Evolutionary conservation across 2,329 filamentous ascomycete species (phyloP).

Genomic region (Aspergillus awamori): DNA sequence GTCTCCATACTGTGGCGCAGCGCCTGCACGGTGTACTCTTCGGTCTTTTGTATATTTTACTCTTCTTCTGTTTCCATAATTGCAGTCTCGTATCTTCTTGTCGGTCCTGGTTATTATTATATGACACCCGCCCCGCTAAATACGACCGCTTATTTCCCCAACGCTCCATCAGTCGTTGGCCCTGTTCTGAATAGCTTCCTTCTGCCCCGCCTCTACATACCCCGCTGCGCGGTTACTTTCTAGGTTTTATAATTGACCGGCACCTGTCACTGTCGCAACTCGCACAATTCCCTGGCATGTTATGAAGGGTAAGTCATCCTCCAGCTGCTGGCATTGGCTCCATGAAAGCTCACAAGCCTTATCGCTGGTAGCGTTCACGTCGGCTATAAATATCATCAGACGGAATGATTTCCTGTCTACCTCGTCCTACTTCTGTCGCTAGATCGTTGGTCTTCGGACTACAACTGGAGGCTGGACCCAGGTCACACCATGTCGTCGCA

Average conservation of each 20-base stretch:
- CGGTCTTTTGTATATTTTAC: slow-evolving; percentile 1
- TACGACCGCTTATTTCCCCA: neutral
- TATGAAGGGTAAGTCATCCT: slow-evolving; percentile 8
- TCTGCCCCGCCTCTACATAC: slow-evolving; percentile 9
- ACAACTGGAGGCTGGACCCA: slow-evolving; percentile 28
- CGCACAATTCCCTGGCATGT: slow-evolving; percentile 9
- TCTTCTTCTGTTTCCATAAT: neutral
- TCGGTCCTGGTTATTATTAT: too few species aligned
- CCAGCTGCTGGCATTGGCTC: neutral
- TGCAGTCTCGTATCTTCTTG: neutral
- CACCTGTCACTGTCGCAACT: neutral
- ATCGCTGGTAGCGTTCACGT: slow-evolving; percentile 10
- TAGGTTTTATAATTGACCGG: neutral
- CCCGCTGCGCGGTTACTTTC: neutral
- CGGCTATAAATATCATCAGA: slow-evolving; percentile 10
- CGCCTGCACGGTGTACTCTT: slow-evolving; percentile 31
- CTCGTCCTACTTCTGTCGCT: slow-evolving; percentile 26
- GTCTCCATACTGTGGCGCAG: slow-evolving; percentile 43
- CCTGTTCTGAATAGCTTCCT: neutral
- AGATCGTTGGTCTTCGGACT: slow-evolving; percentile 33
- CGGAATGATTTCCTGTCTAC: slow-evolving; percentile 37
- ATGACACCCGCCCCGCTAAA: neutral
- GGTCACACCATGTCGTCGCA: slow-evolving; percentile 43
- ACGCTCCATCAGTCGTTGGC: neutral
- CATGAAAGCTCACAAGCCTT: neutral